Evolutionary conservation across 2,329 filamentous ascomycete genomes (phyloP).

Genomic region (Claviceps cyperi): DNA sequence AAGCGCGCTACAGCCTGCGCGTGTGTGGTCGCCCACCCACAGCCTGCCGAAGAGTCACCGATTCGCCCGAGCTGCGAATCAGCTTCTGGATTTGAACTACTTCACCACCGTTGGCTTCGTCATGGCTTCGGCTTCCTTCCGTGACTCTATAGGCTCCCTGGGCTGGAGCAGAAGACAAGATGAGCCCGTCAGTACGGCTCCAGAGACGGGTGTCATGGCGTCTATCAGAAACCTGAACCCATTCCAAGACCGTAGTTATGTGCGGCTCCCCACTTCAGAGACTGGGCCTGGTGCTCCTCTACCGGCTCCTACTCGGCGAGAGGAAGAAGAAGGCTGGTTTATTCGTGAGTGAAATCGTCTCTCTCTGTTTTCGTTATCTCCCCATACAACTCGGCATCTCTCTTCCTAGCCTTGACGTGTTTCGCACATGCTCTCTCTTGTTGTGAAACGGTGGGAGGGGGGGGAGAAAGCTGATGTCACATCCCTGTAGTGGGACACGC

Average conservation of each 20-base stretch:
- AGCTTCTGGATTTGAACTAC: not conserved
- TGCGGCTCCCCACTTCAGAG: constrained; percentile 78
- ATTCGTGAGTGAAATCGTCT: constrained; percentile 55
- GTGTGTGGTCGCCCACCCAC: constrained; percentile 1
- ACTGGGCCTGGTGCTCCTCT: constrained; percentile 61
- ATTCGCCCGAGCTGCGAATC: not conserved
- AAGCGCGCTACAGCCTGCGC: not conserved
- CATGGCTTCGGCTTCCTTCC: constrained; percentile 82
- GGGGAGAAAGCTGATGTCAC: constrained; percentile 11
- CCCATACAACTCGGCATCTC: not conserved
- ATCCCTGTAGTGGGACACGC: constrained; percentile 33
- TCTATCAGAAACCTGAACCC: constrained; percentile 78
- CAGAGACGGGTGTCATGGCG: constrained; percentile 60
- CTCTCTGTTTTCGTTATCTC: not conserved
- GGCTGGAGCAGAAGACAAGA: constrained; percentile 88
- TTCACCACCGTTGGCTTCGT: not conserved
- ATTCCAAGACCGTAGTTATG: constrained; percentile 74
- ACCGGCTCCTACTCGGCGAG: constrained; percentile 68
- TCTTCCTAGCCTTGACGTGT: constrained; percentile 7
- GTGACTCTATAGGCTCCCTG: constrained; percentile 86
- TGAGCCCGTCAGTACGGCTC: constrained; percentile 55
- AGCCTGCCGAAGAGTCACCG: not conserved
- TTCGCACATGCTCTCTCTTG: constrained; percentile 7
- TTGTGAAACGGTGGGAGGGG: not conserved
- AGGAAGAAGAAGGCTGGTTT: constrained; percentile 94